Evolutionary conservation across 371 early-diverging fungal genomes (phyloP).

Genomic region (Mortierella sp.): DNA sequence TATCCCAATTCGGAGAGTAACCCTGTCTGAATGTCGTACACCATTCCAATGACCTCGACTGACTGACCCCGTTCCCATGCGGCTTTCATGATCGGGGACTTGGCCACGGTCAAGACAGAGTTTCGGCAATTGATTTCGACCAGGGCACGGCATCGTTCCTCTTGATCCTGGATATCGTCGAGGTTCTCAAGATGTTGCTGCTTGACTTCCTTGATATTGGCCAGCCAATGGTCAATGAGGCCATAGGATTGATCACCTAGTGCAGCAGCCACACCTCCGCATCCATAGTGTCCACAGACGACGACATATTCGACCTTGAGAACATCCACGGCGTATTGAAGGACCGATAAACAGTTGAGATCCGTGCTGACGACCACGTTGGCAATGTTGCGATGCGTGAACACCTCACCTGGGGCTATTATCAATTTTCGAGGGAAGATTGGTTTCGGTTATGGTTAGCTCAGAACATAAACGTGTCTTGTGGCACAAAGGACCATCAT

Average conservation of each 20-base stretch:
- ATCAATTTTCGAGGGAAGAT: constrained; percentile 11
- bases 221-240: constrained; percentile 88
- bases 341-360: constrained; percentile 82
- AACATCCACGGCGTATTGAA: constrained; percentile 93
- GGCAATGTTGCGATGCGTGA: constrained; percentile 96
- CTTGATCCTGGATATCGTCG: constrained; percentile 54
- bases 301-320: constrained; percentile 93
- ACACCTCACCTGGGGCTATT: constrained; percentile 85
- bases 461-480: not conserved
- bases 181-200: constrained; percentile 64
- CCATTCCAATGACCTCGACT: constrained; percentile 87
- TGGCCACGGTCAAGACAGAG: constrained; percentile 78
- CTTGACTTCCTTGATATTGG: constrained; percentile 82
- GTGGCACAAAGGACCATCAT: not conserved
- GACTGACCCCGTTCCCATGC: constrained; percentile 85
- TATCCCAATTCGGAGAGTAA: constrained; percentile 59
- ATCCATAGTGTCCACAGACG: constrained; percentile 92
- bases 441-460: constrained; percentile 3
- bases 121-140: constrained; percentile 82
- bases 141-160: constrained; percentile 61
- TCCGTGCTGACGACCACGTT: constrained; percentile 87
- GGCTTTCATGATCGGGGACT: constrained; percentile 82
- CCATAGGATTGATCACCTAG: constrained; percentile 72
- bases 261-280: constrained; percentile 90
- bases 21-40: constrained; percentile 81